A percentile compares a stretch with the other conserved stretches of the same genome.
Evolutionary conservation across 257 asterid genomes (phyloP).

Genomic region (Echium plantagineum): DNA sequence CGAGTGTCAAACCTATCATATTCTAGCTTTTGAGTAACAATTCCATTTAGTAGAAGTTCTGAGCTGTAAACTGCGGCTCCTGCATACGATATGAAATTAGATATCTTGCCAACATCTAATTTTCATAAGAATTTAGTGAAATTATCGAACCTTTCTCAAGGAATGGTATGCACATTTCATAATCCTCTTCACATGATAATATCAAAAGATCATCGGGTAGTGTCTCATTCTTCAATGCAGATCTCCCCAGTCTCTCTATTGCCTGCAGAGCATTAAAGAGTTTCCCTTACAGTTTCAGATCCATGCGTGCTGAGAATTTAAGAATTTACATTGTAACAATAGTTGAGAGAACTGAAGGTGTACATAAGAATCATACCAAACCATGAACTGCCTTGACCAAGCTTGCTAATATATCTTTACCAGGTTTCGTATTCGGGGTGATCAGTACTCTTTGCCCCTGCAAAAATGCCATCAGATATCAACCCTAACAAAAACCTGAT

Average conservation of each 20-base stretch:
- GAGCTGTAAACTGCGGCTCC: conserved; percentile 76
- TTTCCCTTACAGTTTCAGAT: conserved; percentile 1
- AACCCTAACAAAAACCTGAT: background rate
- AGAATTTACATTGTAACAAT: background rate
- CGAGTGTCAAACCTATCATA: conserved; percentile 59
- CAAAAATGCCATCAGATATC: conserved; percentile 20
- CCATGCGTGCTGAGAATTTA: background rate
- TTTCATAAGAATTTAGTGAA: background rate
- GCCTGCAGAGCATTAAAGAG: conserved; percentile 35
- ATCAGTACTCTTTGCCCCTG: conserved; percentile 76
- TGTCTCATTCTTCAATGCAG: conserved; percentile 39
- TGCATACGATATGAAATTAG: conserved; percentile 22
- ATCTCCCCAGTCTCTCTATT: conserved; percentile 84
- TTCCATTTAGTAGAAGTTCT: conserved; percentile 86
- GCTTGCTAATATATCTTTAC: conserved; percentile 58
- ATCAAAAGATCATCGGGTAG: conserved; percentile 62
- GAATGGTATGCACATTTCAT: conserved; percentile 64
- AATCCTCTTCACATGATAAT: conserved; percentile 91
- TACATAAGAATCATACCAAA: conserved; percentile 34
- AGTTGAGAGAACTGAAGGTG: background rate
- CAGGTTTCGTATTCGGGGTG: conserved; percentile 93
- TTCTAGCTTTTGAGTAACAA: conserved; percentile 86
- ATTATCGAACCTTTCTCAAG: conserved; percentile 68
- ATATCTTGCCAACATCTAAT: background rate
- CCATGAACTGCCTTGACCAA: conserved; percentile 89